Percentiles rank a stretch among this genome's conserved stretches.
Evolutionary conservation across 139 green algal species (phyloP).

Genomic region (Micromonas commoda): DNA sequence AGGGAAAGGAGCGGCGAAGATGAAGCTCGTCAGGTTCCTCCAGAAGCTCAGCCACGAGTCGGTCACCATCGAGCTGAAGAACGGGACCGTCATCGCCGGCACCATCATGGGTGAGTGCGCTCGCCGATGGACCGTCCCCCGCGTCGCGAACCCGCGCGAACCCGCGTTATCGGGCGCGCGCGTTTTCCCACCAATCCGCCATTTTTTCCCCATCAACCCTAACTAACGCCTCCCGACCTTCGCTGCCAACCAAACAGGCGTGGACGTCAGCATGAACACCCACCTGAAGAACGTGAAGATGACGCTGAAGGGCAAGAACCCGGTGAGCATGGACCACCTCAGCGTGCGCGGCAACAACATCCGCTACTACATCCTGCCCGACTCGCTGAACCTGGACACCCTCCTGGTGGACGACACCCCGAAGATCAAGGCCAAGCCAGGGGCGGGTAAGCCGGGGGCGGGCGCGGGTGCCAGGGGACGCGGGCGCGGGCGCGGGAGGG

Average conservation of each 20-base stretch:
- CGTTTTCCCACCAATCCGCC: too few relatives aligned
- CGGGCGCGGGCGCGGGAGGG: conserved; percentile 35
- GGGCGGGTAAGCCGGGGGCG: conserved; percentile 1
- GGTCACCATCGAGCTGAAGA: conserved; percentile 98
- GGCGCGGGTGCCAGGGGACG: conserved; percentile 29
- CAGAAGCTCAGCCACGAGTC: conserved; percentile 98
- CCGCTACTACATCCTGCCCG: conserved; percentile 94
- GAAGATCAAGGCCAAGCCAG: conserved; percentile 75
- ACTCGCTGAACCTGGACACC: conserved; percentile 96
- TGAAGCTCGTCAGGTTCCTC: conserved; percentile 70
- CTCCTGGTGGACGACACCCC: conserved; percentile 93
- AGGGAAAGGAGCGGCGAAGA: not conserved
- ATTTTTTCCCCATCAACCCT: not conserved
- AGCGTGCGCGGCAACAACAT: conserved; percentile 81
- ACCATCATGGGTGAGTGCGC: conserved; percentile 80
- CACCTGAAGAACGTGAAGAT: conserved; percentile 96
- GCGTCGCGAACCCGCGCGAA: not conserved
- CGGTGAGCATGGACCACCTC: conserved; percentile 79
- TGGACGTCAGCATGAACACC: conserved; percentile 99
- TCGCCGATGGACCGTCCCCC: not conserved
- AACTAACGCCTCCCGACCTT: not conserved
- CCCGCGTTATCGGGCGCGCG: not conserved
- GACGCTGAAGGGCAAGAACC: conserved; percentile 81
- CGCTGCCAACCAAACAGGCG: too few relatives aligned
- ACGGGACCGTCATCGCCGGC: conserved; percentile 87